A percentile compares a stretch with the other conserved stretches of the same genome.
These are phyloP conservation scores for Phialocephala subalpina DNA, from an alignment of 2,329 filamentous ascomycete species.

Conservation along the genomic window DNA sequence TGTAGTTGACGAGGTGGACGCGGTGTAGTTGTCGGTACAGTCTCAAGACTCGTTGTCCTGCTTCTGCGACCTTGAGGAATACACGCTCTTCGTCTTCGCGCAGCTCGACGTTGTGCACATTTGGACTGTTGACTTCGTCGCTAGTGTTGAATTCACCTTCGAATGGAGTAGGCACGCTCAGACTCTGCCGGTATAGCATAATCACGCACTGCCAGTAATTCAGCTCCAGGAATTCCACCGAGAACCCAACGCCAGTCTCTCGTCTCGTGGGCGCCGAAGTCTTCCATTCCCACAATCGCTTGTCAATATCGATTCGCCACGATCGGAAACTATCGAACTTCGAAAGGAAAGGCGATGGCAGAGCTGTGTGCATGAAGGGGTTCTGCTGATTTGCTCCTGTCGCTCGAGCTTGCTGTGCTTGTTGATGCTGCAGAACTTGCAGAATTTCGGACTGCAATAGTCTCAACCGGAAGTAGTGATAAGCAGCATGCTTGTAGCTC, in stretches of 20 bases:
- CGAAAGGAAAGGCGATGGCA: constrained; percentile 85
- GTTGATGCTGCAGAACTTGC: constrained; percentile 91
- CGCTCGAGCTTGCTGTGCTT: constrained; percentile 79
- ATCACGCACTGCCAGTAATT: constrained; percentile 99
- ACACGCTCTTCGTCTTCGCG: constrained; percentile 88
- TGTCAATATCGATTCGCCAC: constrained; percentile 89
- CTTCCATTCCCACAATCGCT: constrained; percentile 86
- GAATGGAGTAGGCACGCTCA: constrained; percentile 85
- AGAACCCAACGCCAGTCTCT: constrained; percentile 88
- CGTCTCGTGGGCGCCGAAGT: constrained; percentile 77
- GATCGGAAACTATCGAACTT: constrained; percentile 85
- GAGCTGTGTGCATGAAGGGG: constrained; percentile 77
- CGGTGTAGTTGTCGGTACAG: constrained; percentile 91
- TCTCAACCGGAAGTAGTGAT: constrained; percentile 91
- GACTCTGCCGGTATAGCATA: constrained; percentile 91
- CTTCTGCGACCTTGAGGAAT: constrained; percentile 93
- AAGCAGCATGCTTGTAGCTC: constrained; percentile 89
- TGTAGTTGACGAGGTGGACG: constrained; percentile 91
- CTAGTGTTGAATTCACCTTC: constrained; percentile 78
- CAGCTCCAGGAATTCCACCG: constrained; percentile 86
- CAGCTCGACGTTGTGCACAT: constrained; percentile 69
- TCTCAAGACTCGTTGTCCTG: constrained; percentile 89
- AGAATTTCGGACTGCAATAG: constrained; percentile 93
- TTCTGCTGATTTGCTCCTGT: constrained; percentile 70
- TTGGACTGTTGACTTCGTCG: constrained; percentile 69